These are phyloP conservation scores for Rhynchospora breviuscula DNA, from an alignment of 176 grass and related monocot genomes.

Conservation along the genomic window DNA sequence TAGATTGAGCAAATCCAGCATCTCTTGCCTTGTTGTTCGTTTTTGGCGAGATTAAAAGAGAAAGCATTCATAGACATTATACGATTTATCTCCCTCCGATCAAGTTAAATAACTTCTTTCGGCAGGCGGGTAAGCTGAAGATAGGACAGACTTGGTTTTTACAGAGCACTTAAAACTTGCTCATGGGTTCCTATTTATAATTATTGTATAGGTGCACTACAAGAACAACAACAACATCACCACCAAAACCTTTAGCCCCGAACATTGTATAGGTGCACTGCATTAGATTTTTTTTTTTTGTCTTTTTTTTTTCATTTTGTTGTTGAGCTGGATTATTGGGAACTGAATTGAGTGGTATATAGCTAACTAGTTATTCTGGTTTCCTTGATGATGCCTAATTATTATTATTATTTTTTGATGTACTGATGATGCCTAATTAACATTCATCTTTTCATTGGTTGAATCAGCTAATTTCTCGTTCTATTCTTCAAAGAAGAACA, in stretches of 20 bases:
- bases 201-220: neutral
- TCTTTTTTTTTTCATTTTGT: neutral
- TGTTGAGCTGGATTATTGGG: neutral
- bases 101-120: neutral
- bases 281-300: neutral
- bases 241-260: too few relatives aligned
- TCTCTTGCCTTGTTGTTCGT: constrained; percentile 24
- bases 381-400: neutral
- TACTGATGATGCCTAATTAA: neutral
- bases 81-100: neutral
- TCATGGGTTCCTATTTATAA: neutral
- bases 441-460: neutral
- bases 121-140: neutral
- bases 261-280: neutral
- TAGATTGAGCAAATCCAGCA: constrained; percentile 31
- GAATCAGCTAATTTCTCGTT: neutral
- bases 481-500: neutral
- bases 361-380: neutral
- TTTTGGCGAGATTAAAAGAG: constrained; percentile 8
- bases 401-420: too few relatives aligned
- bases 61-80: neutral
- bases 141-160: neutral
- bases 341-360: neutral
- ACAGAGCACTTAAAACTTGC: neutral
- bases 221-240: too few relatives aligned